These are phyloP conservation scores for Puccinia horiana DNA, from an alignment of 1,284 basidiomycete species.

Conservation along the genomic window DNA sequence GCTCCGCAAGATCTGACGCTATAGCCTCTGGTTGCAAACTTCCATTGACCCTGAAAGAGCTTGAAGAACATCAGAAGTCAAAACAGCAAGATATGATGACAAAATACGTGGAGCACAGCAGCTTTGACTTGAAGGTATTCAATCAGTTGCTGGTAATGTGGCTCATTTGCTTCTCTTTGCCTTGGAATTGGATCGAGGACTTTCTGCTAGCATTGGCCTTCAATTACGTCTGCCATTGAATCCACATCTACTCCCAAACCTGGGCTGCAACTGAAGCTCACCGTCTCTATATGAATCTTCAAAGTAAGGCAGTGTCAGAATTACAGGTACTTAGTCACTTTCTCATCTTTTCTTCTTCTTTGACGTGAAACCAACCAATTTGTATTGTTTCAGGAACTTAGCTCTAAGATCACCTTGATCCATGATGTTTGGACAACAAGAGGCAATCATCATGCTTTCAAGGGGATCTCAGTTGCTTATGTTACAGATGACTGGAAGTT, in stretches of 20 bases:
- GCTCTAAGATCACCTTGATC: not conserved
- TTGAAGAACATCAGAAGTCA: not conserved
- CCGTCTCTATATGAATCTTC: not conserved
- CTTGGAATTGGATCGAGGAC: not conserved
- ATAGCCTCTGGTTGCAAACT: not conserved
- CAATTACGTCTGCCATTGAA: not conserved
- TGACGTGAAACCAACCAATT: not conserved
- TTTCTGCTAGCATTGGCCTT: not conserved
- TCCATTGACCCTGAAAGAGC: not conserved
- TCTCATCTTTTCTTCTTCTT: not conserved
- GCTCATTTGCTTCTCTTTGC: not conserved
- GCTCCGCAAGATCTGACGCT: not conserved
- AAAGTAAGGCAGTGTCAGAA: not conserved
- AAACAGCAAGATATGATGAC: not conserved
- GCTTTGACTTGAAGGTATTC: not conserved
- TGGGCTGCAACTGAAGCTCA: conserved; percentile 18
- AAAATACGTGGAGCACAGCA: not conserved
- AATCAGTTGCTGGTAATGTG: not conserved
- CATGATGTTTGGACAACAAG: conserved; percentile 28
- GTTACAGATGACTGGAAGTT: not conserved
- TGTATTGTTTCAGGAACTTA: not conserved
- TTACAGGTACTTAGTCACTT: not conserved
- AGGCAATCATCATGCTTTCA: conserved; percentile 23
- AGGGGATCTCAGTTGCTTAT: conserved; percentile 25
- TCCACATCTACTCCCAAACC: not conserved